phyloP scores from a whole-genome alignment of 1,284 basidiomycete genomes.

The Boletus holoroseus region DNA sequence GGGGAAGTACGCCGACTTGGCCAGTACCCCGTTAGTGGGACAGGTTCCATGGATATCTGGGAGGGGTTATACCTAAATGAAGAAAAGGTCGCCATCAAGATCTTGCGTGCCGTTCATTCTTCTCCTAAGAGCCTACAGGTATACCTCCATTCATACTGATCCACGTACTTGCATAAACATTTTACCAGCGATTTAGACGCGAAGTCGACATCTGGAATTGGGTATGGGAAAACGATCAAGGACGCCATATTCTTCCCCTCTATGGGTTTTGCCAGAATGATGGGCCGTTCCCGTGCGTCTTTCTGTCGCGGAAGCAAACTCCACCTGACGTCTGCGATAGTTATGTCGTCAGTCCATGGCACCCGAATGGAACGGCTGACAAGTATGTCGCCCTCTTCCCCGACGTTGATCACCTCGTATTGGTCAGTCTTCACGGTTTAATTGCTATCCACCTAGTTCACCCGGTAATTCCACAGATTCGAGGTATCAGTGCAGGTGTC shows the following conservation, averaged over 20 bases:
- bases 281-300: conserved; percentile 47
- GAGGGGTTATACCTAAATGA: conserved; percentile 48
- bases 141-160: conserved; percentile 7
- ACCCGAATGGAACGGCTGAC: conserved; percentile 47
- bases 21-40: conserved; percentile 45
- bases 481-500: conserved; percentile 43
- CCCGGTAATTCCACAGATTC: conserved; percentile 34
- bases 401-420: conserved; percentile 37
- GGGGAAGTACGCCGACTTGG: conserved; percentile 49
- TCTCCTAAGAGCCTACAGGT: conserved; percentile 42
- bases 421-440: conserved; percentile 32
- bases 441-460: not conserved
- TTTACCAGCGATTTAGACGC: conserved; percentile 43
- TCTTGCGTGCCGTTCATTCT: conserved; percentile 45
- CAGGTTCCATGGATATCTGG: conserved; percentile 47
- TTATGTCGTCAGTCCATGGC: conserved; percentile 55
- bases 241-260: conserved; percentile 49
- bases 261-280: conserved; percentile 51
- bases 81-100: conserved; percentile 53
- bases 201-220: conserved; percentile 53
- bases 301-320: not conserved
- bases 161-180: conserved; percentile 1
- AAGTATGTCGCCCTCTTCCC: conserved; percentile 40
- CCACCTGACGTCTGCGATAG: conserved; percentile 24
- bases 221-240: conserved; percentile 49